Evolutionary conservation across 2,329 filamentous ascomycete genomes (phyloP).

Genomic region (Venturia nashicola): DNA sequence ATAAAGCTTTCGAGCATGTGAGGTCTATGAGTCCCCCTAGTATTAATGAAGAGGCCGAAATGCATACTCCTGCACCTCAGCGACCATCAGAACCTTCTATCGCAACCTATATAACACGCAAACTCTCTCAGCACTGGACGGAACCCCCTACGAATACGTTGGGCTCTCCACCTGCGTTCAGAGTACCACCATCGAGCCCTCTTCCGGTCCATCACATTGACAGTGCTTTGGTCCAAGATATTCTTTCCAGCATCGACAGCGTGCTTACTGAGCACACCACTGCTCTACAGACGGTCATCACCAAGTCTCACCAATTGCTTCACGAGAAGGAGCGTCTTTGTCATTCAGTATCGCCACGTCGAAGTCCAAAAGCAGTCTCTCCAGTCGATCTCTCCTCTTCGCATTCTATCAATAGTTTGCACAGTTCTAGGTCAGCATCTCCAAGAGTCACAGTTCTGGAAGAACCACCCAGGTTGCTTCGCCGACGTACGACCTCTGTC

Average conservation of each 20-base stretch:
- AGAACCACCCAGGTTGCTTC: neutral
- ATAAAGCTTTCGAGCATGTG: constrained; percentile 4
- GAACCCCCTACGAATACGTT: neutral
- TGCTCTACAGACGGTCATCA: constrained; percentile 26
- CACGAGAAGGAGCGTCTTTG: constrained; percentile 10
- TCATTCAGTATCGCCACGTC: constrained; percentile 7
- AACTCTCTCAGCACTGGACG: constrained; percentile 6
- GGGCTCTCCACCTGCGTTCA: neutral
- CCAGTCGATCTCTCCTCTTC: neutral
- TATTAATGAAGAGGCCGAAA: neutral
- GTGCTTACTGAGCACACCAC: constrained; percentile 29
- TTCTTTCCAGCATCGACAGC: constrained; percentile 26
- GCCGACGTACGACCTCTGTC: neutral
- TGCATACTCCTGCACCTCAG: neutral
- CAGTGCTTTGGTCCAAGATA: constrained; percentile 20
- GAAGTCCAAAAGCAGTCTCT: neutral
- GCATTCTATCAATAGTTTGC: neutral
- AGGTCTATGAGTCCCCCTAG: neutral
- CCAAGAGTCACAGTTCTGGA: neutral
- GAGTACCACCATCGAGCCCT: constrained; percentile 13
- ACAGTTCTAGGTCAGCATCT: neutral
- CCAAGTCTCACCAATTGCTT: constrained; percentile 19
- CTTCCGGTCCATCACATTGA: constrained; percentile 16
- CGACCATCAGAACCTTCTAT: neutral
- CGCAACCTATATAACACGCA: constrained; percentile 2